These are phyloP conservation scores for Phytophthora pisi DNA, from an alignment of 352 stramenopile genomes.

Conservation along the genomic window DNA sequence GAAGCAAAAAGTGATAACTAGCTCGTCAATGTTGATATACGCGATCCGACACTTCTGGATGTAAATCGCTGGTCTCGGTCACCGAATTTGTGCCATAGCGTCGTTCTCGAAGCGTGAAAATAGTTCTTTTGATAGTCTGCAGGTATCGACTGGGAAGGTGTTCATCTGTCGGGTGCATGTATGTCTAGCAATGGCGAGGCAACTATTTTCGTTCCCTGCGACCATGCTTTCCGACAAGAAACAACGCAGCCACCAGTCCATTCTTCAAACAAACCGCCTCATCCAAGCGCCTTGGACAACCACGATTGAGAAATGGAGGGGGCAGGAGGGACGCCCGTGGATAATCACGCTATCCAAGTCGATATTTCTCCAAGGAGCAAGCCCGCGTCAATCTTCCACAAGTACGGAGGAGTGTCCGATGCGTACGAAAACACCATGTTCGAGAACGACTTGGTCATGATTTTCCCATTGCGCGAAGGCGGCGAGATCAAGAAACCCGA, in stretches of 20 bases:
- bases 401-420: slow-evolving; percentile 19
- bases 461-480: slow-evolving; percentile 63
- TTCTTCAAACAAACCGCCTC: slow-evolving; percentile 26
- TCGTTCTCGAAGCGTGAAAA: not conserved
- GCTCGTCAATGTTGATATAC: too few relatives aligned
- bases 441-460: slow-evolving; percentile 75
- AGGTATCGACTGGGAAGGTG: not conserved
- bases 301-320: slow-evolving; percentile 11
- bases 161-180: slow-evolving; percentile 2
- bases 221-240: slow-evolving; percentile 4
- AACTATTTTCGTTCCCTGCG: slow-evolving; percentile 29
- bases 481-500: slow-evolving; percentile 61
- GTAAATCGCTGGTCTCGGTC: too few relatives aligned
- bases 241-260: not conserved
- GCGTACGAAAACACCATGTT: slow-evolving; percentile 60
- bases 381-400: slow-evolving; percentile 35
- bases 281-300: not conserved
- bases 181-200: not conserved
- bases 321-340: slow-evolving; percentile 5
- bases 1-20: too few relatives aligned
- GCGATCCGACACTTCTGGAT: too few relatives aligned
- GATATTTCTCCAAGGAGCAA: slow-evolving; percentile 36
- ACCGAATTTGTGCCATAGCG: too few relatives aligned
- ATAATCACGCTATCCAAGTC: slow-evolving; percentile 40
- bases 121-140: not conserved